phyloP scores from a whole-genome alignment of 768 basidiomycete genomes.

The Lactifluus rugatus region DNA sequence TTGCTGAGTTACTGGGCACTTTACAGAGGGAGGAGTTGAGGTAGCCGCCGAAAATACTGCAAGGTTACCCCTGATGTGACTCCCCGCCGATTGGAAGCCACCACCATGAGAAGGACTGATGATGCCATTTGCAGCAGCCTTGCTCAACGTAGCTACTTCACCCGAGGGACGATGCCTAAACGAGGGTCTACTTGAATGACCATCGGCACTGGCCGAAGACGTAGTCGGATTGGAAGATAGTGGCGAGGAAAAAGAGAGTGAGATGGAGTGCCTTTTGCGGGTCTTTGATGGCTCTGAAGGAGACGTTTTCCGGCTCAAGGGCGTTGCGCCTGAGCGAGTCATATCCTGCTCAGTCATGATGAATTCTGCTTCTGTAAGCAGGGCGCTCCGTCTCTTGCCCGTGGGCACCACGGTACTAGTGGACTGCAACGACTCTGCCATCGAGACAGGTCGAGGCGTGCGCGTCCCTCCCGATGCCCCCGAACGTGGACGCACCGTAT shows the following conservation, averaged over 20 bases:
- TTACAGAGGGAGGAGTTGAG: conserved; percentile 18
- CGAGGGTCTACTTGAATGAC: neutral
- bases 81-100: conserved; percentile 29
- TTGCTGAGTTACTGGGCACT: conserved; percentile 26
- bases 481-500: conserved; percentile 52
- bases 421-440: conserved; percentile 69
- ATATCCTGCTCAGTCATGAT: conserved; percentile 52
- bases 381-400: conserved; percentile 56
- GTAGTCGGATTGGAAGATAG: conserved; percentile 21
- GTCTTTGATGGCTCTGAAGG: conserved; percentile 38
- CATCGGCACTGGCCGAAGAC: conserved; percentile 1
- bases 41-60: conserved; percentile 35
- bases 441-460: conserved; percentile 63
- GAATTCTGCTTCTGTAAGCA: conserved; percentile 60
- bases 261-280: conserved; percentile 55
- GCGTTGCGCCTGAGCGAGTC: neutral
- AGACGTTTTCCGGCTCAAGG: conserved; percentile 27
- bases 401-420: conserved; percentile 60
- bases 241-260: conserved; percentile 39
- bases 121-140: conserved; percentile 34
- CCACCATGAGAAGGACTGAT: conserved; percentile 30
- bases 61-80: conserved; percentile 39
- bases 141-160: conserved; percentile 33
- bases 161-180: conserved; percentile 10
- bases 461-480: conserved; percentile 32